These are phyloP conservation scores for Coemansia sp. DNA, from an alignment of 192 early-diverging fungal genomes.

Conservation along the genomic window DNA sequence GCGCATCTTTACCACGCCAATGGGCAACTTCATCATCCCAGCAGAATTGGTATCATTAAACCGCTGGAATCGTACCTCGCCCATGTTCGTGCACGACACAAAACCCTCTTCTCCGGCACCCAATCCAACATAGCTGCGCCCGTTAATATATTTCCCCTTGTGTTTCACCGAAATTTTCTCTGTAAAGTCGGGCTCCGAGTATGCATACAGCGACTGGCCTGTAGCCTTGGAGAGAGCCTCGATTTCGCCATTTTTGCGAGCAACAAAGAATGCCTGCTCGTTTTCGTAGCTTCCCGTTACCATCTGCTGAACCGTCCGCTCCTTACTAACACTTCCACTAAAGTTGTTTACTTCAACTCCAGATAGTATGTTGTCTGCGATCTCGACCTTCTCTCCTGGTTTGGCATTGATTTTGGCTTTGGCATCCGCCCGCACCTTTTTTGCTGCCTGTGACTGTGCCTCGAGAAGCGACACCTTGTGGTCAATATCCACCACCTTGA, in stretches of 20 bases:
- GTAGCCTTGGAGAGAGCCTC: constrained; percentile 20
- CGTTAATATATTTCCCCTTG: constrained; percentile 25
- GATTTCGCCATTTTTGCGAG: constrained; percentile 29
- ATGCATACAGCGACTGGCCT: constrained; percentile 18
- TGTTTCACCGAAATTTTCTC: constrained; percentile 16
- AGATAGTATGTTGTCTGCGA: constrained; percentile 11
- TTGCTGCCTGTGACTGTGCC: constrained; percentile 44
- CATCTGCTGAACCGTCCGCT: constrained; percentile 34
- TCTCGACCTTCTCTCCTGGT: constrained; percentile 8
- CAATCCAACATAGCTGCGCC: constrained; percentile 25
- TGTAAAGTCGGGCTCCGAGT: constrained; percentile 20
- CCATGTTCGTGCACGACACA: constrained; percentile 41
- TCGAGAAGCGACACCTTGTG: constrained; percentile 38
- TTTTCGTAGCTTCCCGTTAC: constrained; percentile 5
- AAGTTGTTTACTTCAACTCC: constrained; percentile 27
- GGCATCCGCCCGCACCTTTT: constrained; percentile 32
- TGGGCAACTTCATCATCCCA: constrained; percentile 36
- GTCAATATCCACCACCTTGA: constrained; percentile 47
- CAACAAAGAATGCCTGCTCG: constrained; percentile 25
- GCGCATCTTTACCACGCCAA: constrained; percentile 66
- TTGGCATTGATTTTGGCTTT: constrained; percentile 39
- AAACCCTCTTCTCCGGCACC: constrained; percentile 16
- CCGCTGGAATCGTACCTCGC: constrained; percentile 39
- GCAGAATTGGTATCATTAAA: constrained; percentile 4
- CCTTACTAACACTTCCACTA: constrained; percentile 27